These are phyloP conservation scores for Penicillium sclerotigenum DNA, from an alignment of 2,329 filamentous ascomycete species.

Conservation along the genomic window DNA sequence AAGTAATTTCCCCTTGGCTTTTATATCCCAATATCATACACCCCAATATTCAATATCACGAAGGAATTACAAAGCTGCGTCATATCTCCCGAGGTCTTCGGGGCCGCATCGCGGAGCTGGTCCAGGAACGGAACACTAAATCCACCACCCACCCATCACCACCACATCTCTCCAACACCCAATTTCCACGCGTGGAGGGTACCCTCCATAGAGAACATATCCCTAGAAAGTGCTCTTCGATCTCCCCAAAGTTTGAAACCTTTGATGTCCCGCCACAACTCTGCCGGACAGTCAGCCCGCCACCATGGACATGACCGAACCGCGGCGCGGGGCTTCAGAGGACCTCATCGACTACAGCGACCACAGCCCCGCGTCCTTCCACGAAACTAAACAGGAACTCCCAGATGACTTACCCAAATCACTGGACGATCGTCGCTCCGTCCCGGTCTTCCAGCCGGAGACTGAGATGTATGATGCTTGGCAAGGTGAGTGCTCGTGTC, in stretches of 20 bases:
- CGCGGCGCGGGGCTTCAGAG: conserved; percentile 32
- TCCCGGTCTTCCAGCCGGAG: conserved; percentile 68
- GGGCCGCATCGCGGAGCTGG: not conserved
- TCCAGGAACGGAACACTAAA: conserved; percentile 11
- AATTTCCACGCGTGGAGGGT: not conserved
- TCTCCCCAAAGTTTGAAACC: conserved; percentile 6
- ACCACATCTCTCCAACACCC: not conserved
- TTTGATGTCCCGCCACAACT: conserved; percentile 21
- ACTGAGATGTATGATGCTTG: conserved; percentile 99
- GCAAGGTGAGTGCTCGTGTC: conserved; percentile 66
- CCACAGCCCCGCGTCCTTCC: conserved; percentile 21
- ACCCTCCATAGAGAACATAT: not conserved
- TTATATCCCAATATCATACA: not conserved
- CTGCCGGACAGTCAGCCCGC: conserved; percentile 16
- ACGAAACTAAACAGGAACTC: conserved; percentile 46
- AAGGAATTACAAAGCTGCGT: conserved; percentile 1
- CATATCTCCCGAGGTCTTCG: not conserved
- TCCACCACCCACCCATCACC: not conserved
- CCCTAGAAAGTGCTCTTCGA: conserved; percentile 10
- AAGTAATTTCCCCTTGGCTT: not conserved
- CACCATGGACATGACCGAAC: conserved; percentile 37
- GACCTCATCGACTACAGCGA: conserved; percentile 25
- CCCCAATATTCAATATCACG: not conserved
- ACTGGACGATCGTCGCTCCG: conserved; percentile 77
- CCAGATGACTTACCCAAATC: conserved; percentile 87